A percentile compares a stretch with the other conserved stretches of the same genome.
Conservation (phyloP, 306 rosid genomes). For the Gillenia trifoliata region DNA sequence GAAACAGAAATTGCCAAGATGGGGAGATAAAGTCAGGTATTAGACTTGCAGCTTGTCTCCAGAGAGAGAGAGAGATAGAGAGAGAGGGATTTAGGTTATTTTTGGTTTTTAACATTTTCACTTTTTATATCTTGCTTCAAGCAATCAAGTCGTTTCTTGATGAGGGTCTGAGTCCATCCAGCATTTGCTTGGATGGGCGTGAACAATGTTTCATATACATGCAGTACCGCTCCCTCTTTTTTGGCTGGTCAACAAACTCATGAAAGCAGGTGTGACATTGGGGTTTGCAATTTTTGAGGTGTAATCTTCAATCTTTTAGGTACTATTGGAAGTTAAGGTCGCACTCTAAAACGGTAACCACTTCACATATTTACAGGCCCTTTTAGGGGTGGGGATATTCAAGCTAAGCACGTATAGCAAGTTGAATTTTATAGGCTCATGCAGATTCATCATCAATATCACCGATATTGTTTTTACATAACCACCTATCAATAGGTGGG, state of each 20-base stretch:
- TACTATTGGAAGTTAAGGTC: neutral
- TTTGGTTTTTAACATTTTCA: neutral
- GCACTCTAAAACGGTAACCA: too few species aligned
- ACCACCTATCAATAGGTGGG: too few species aligned
- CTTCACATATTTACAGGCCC: neutral
- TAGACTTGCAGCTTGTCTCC: neutral
- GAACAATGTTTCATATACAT: neutral
- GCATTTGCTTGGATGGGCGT: neutral
- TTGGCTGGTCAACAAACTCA: neutral
- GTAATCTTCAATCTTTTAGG: neutral
- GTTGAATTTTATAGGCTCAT: too few species aligned
- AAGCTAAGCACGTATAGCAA: neutral
- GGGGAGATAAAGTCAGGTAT: neutral
- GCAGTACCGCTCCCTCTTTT: neutral
- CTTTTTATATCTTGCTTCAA: neutral
- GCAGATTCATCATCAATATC: too few species aligned
- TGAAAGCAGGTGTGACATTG: neutral
- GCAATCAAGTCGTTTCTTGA: neutral
- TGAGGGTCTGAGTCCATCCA: neutral
- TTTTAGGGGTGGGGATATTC: too few species aligned
- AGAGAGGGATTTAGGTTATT: neutral
- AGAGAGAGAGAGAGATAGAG: too few species aligned
- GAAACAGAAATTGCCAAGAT: neutral
- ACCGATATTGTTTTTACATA: too few species aligned
- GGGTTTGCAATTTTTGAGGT: neutral